phyloP scores from a whole-genome alignment of 2,329 filamentous ascomycete genomes.

The Neonectria neomacrospora region DNA sequence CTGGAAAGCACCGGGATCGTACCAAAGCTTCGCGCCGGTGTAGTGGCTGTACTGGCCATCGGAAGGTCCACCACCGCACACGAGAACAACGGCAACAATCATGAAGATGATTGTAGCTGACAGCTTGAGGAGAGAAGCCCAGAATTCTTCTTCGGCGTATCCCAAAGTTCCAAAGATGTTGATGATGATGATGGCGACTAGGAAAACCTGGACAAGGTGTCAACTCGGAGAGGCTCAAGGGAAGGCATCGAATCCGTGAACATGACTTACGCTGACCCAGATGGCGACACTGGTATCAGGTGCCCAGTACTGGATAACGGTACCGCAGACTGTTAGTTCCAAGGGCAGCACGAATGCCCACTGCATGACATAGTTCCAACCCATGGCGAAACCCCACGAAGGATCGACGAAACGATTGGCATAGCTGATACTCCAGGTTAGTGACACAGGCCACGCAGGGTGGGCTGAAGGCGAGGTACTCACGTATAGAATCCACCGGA shows the following conservation, averaged over 20 bases:
- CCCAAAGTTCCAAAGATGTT: conserved; percentile 67
- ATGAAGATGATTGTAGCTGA: conserved; percentile 71
- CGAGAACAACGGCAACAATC: conserved; percentile 68
- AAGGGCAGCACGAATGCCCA: conserved; percentile 60
- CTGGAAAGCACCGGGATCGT: conserved; percentile 68
- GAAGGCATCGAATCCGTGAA: rapidly evolving
- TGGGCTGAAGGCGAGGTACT: conserved; percentile 4
- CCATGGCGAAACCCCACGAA: conserved; percentile 57
- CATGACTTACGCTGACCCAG: conserved; percentile 59
- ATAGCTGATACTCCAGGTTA: conserved; percentile 49
- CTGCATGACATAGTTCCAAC: conserved; percentile 60
- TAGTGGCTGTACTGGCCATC: conserved; percentile 58
- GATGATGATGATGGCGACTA: conserved; percentile 61
- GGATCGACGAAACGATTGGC: conserved; percentile 68
- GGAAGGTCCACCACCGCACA: conserved; percentile 69
- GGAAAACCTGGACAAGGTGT: conserved; percentile 55
- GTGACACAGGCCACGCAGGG: not conserved
- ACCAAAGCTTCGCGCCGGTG: conserved; percentile 62
- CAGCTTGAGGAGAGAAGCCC: conserved; percentile 67
- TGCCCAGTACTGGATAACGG: conserved; percentile 62
- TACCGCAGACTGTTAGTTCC: conserved; percentile 61
- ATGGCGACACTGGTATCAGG: conserved; percentile 57
- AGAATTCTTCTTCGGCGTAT: conserved; percentile 70
- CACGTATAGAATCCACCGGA: conserved; percentile 67
- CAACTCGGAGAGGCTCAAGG: not conserved